A percentile compares a stretch with the other conserved stretches of the same genome.
Conservation (phyloP, 2,329 filamentous ascomycete genomes). For the Stenocarpella maydis region DNA sequence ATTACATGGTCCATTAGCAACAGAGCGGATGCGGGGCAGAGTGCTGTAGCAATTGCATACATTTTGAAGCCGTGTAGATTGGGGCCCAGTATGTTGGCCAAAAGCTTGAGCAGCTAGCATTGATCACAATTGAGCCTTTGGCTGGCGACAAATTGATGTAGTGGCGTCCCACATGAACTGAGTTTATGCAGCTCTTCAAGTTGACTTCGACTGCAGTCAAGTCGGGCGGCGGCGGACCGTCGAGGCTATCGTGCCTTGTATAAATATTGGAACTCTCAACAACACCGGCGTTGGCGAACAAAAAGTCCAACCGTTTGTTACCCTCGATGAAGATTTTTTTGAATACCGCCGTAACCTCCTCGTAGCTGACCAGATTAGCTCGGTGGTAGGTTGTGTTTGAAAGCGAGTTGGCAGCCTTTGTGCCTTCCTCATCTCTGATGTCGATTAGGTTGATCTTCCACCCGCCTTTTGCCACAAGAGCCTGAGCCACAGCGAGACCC, state of each 20-base stretch:
- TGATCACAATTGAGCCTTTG: conserved; percentile 32
- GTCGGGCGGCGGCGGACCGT: conserved; percentile 23
- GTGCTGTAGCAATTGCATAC: conserved; percentile 12
- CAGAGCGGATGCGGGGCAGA: too few relatives aligned
- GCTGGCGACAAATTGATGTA: conserved; percentile 30
- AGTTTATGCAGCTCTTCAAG: conserved; percentile 31
- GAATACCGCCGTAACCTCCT: conserved; percentile 42
- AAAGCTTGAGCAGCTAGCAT: conserved; percentile 30
- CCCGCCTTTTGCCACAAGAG: conserved; percentile 45
- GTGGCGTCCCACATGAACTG: conserved; percentile 31
- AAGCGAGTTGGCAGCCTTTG: conserved; percentile 40
- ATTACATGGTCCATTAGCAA: background rate
- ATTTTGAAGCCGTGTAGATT: conserved; percentile 34
- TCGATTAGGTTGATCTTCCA: conserved; percentile 53
- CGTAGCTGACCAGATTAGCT: conserved; percentile 48
- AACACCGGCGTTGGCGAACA: conserved; percentile 58
- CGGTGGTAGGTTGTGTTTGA: conserved; percentile 48
- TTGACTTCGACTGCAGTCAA: conserved; percentile 31
- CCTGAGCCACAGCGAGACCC: conserved; percentile 51
- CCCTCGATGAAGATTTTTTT: conserved; percentile 45
- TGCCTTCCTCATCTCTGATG: conserved; percentile 46
- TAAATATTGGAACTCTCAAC: conserved; percentile 52
- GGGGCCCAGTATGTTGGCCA: conserved; percentile 34
- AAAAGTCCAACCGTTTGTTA: conserved; percentile 50
- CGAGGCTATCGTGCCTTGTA: conserved; percentile 19